Base-by-base conservation (phyloP, 257 asterid genomes). In the Scutellaria baicalensis region DNA sequence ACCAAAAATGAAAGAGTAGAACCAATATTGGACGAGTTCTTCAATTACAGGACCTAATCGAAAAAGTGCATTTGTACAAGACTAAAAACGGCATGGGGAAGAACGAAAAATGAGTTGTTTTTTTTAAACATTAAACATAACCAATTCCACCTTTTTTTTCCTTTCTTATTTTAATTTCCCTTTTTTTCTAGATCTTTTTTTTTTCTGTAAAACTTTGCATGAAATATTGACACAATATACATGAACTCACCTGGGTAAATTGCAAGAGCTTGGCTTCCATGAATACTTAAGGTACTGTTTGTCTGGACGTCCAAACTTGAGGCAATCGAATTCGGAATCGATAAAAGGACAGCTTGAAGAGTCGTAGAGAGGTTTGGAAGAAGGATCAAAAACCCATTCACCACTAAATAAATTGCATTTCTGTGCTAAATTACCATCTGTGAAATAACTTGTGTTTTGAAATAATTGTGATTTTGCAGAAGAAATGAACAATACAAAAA, bases 251-350 rank as follows among this genome's bases (percentile, higher is more conserved):
- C 84, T 80, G 10, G 86, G 81, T 48, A 86, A 72, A 82, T 20
- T 52, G 67, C 90, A 88, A 6, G 95, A 78, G 7, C 52, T 60
- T 0, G 95, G 91, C 27, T 80, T 78, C 95, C 95, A 88, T 0
- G 81, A 42, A 49, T 83, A 88, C 62, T 81, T 66, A 49, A 83
- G 85, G 61, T 81, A 88, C 1, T 33, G 17, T 13, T 80, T 78
- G n/a, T 88, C 91, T 0, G 85, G 86, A 6, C 95, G 87, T 0
- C 89, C 89, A 51, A 50, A 67, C 20, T 86, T 86, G 35, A 78
- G 80, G 67, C 95, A 88, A 60, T 85, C 81, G 20, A 85, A 88
- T 55, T 75, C 81, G 13, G 85, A 67, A 43, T 80, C 79, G 1
- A 80, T 40, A 67, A 67, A 82, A 4, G 95, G 89, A 67, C 91